A percentile compares a stretch with the other conserved stretches of the same genome.
phyloP scores from a whole-genome alignment of 177 flowering plant species.

The Vitis hybrid region DNA sequence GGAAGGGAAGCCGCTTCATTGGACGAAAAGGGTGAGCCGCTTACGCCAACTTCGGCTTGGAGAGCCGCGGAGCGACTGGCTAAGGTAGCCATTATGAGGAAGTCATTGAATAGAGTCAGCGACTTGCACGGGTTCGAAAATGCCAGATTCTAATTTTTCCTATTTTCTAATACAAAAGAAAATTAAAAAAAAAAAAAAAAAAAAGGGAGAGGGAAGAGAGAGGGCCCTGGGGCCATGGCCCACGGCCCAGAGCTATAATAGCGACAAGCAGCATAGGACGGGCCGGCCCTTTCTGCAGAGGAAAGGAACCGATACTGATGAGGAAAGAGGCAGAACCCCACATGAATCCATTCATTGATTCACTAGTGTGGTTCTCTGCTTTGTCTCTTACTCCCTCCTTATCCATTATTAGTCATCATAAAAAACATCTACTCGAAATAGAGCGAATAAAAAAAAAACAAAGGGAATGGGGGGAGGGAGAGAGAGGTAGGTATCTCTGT shows the following conservation, averaged over 20 bases:
- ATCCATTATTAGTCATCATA: not conserved
- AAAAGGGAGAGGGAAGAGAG: not conserved
- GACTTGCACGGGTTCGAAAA: conserved; percentile 96
- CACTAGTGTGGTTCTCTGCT: too few species aligned
- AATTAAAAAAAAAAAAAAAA: conserved; percentile 6
- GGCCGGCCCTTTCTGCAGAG: conserved; percentile 35
- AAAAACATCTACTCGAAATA: not conserved
- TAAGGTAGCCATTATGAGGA: conserved; percentile 85
- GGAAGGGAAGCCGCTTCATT: conserved; percentile 23
- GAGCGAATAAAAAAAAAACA: not conserved
- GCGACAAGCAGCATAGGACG: conserved; percentile 51
- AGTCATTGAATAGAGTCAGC: conserved; percentile 79
- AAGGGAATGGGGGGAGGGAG: not conserved
- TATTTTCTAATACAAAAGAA: not conserved
- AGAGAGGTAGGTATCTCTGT: not conserved
- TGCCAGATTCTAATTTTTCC: conserved; percentile 65
- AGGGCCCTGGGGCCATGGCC: too few species aligned
- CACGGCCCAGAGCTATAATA: conserved; percentile 25
- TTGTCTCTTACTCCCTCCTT: not conserved
- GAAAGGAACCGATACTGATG: conserved; percentile 2
- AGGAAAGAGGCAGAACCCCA: not conserved
- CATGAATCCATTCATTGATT: not conserved
- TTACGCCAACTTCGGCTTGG: conserved; percentile 95
- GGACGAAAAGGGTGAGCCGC: conserved; percentile 71
- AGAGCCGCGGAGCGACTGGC: conserved; percentile 93